Evolutionary conservation across 306 rosid species (phyloP), one percentile per base, ranked within the genome.

Genomic region (Prunus mume): DNA sequence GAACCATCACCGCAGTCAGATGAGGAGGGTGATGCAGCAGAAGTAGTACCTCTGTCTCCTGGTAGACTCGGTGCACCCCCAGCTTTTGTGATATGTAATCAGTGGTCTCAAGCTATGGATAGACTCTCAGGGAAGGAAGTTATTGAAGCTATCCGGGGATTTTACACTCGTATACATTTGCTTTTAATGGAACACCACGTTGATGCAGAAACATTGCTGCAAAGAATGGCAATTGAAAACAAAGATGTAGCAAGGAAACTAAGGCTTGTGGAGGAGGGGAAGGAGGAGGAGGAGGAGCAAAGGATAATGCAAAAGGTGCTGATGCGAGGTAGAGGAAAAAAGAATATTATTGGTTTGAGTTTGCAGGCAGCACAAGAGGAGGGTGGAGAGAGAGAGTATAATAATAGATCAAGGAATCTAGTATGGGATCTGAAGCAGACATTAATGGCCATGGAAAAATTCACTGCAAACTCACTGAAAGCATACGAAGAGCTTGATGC

Each of bases 81-180:
- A 0, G 85, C 90, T 58, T 87, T 85, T 62, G 93, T 90, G 68
- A 76, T 89, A 30, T 88, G 86, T 30, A 79, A 90, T 71, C 83
- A 86, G 58, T 94, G 98, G 97, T 90, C 93, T 6, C 76, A 67
- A 12, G 84, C 90, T 27, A 45, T 88, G 80, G 93, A 94, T 47
- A 84, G 75, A 69, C 65, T 90, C 61, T 86, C 90, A 1, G 95
- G 85, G 71, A 86, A 83, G 78, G 85, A 86, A 72, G 95, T 94
- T 10, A 71, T 51, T 19, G 91, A 77, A 79, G 89, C 92, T 25
- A 81, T 91, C 14, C 83, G 82, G 61, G 91, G 92, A 38, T 79
- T 90, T 18, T 73, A 88, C 11, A 41, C 51, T 7, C 27, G 64
- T n/a, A 5, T 94, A 34, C 89, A 89, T 52, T 68, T 65, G 50